These are phyloP conservation scores for Trametes sanguinea DNA, from an alignment of 768 basidiomycete species.

Conservation along the genomic window DNA sequence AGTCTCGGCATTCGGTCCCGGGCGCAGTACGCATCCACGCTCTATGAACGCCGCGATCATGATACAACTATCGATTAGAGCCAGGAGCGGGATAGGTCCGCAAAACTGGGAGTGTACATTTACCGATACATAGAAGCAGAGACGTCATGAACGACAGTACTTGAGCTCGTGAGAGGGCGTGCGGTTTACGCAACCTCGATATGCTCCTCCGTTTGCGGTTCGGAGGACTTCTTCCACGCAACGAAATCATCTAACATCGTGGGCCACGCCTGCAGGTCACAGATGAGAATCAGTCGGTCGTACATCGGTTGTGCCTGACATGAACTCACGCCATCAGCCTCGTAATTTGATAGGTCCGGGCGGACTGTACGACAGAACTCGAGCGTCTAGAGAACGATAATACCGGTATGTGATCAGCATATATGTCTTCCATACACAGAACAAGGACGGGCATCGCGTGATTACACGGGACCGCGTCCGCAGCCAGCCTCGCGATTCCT, in stretches of 20 bases:
- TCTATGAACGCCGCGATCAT: neutral
- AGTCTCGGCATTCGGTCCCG: no score
- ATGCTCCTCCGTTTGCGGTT: neutral
- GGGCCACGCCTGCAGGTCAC: constrained; percentile 67
- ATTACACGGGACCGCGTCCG: neutral
- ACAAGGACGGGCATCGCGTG: neutral
- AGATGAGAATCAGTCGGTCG: neutral
- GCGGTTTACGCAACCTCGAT: neutral
- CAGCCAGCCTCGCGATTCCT: neutral
- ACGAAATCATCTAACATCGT: constrained; percentile 81
- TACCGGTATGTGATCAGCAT: neutral
- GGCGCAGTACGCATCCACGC: no score
- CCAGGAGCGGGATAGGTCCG: neutral
- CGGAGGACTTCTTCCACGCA: constrained; percentile 51
- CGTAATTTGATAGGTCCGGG: constrained; percentile 64
- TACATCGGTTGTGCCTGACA: neutral
- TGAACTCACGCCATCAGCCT: constrained; percentile 65
- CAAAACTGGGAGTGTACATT: neutral
- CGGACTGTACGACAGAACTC: constrained; percentile 73
- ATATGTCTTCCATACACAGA: neutral
- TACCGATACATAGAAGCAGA: neutral
- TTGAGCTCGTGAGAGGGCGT: neutral
- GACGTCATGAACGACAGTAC: neutral
- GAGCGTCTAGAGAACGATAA: constrained; percentile 51
- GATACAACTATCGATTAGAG: neutral